A percentile compares a stretch with the other conserved stretches of the same genome.
Evolutionary conservation across 2,329 filamentous ascomycete genomes (phyloP).

Genomic region (Colletotrichum trifolii): DNA sequence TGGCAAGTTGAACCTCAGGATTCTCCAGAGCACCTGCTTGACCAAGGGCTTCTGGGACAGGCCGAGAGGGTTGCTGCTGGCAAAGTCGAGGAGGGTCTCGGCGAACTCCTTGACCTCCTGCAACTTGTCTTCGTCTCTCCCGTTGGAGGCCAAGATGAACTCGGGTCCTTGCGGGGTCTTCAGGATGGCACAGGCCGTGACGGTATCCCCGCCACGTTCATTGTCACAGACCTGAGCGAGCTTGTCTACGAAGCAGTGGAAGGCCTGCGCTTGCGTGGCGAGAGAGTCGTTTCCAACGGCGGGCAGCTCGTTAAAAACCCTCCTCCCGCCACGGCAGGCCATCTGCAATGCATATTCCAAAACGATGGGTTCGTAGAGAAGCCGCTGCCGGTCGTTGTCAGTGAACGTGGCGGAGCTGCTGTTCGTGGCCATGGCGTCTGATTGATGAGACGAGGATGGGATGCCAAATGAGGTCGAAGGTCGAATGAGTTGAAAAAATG

Average conservation of each 20-base stretch:
- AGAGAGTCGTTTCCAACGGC: conserved; percentile 25
- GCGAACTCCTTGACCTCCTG: conserved; percentile 1
- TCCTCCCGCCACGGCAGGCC: conserved; percentile 16
- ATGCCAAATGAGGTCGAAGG: too few relatives aligned
- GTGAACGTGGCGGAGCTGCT: neutral
- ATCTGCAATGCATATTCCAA: conserved; percentile 42
- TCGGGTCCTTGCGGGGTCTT: conserved; percentile 41
- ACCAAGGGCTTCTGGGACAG: neutral
- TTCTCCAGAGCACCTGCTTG: conserved; percentile 10
- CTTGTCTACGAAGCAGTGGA: conserved; percentile 44
- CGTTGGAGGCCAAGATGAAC: conserved; percentile 47
- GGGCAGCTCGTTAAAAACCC: neutral
- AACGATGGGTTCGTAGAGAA: conserved; percentile 45
- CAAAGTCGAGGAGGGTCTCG: neutral
- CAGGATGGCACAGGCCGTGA: conserved; percentile 45
- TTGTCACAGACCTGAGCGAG: conserved; percentile 46
- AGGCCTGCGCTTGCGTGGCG: conserved; percentile 38
- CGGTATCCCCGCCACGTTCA: conserved; percentile 42
- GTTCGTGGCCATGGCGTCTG: neutral
- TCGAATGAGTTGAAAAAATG: too few relatives aligned
- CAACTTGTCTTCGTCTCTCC: conserved; percentile 10
- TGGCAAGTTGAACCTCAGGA: conserved; percentile 20
- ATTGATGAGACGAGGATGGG: too few relatives aligned
- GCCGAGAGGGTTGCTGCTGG: neutral
- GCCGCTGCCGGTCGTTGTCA: conserved; percentile 24